phyloP scores from a whole-genome alignment of 352 stramenopile genomes.

The Globisporangium abappressorium region DNA sequence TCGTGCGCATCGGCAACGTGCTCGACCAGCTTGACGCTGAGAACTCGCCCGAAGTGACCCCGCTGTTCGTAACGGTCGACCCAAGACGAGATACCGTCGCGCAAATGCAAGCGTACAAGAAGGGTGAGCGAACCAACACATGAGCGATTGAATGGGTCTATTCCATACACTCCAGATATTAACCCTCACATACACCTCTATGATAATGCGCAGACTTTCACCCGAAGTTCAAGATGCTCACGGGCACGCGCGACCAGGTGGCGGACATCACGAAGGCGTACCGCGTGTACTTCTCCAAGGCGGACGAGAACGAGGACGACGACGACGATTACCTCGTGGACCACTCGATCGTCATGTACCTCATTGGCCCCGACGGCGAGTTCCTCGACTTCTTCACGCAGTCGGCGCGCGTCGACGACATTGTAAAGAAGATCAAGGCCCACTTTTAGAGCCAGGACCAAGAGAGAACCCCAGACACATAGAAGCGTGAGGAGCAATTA shows the following conservation, averaged over 20 bases:
- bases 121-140: slow-evolving; percentile 43
- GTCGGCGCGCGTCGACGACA: slow-evolving; percentile 92
- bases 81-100: slow-evolving; percentile 95
- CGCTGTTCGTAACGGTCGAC: slow-evolving; percentile 98
- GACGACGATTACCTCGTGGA: slow-evolving; percentile 99
- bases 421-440: slow-evolving; percentile 92
- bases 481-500: slow-evolving; percentile 5
- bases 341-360: slow-evolving; percentile 99
- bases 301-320: slow-evolving; percentile 90
- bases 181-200: not conserved
- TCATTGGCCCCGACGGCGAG: slow-evolving; percentile 94
- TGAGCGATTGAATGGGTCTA: not conserved
- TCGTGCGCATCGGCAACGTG: slow-evolving; percentile 97
- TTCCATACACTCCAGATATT: not conserved
- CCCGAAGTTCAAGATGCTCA: slow-evolving; percentile 87
- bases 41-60: slow-evolving; percentile 64
- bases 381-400: slow-evolving; percentile 99
- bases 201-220: slow-evolving; percentile 58
- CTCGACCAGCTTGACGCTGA: slow-evolving; percentile 88
- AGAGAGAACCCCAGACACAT: not conserved
- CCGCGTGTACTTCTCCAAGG: slow-evolving; percentile 99
- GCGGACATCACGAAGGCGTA: slow-evolving; percentile 97
- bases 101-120: slow-evolving; percentile 95
- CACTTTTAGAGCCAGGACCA: slow-evolving; percentile 41
- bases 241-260: slow-evolving; percentile 93